A percentile compares a stretch with the other conserved stretches of the same genome.
Evolutionary conservation across 768 basidiomycete genomes (phyloP).

Genomic region (Tricholomella constricta): DNA sequence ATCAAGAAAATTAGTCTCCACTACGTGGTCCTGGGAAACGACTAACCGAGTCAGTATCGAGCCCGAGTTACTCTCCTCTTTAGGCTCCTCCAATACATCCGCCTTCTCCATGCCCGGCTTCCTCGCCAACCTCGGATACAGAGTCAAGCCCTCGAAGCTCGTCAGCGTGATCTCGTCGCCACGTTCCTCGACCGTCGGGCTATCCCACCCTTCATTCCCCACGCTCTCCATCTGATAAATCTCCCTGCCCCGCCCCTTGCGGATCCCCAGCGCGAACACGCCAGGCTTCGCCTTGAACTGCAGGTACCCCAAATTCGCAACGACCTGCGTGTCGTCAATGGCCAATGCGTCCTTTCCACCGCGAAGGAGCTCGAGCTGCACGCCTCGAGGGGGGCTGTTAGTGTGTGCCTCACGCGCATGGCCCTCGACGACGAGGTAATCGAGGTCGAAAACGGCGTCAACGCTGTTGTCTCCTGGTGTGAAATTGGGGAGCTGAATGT

Average conservation of each 20-base stretch:
- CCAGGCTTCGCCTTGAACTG: conserved; percentile 96
- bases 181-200: conserved; percentile 62
- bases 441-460: conserved; percentile 82
- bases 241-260: conserved; percentile 77
- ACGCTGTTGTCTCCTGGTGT: conserved; percentile 62
- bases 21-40: not conserved
- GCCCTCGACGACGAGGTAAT: conserved; percentile 91
- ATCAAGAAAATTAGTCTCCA: conserved; percentile 7
- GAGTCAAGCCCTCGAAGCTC: conserved; percentile 86
- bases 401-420: conserved; percentile 79
- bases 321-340: conserved; percentile 88
- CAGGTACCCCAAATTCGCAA: conserved; percentile 93
- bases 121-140: conserved; percentile 79
- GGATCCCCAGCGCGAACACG: conserved; percentile 79
- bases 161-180: conserved; percentile 81
- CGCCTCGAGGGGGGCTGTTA: conserved; percentile 78
- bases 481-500: conserved; percentile 80
- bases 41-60: conserved; percentile 40
- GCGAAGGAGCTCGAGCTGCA: conserved; percentile 81
- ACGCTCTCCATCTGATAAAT: conserved; percentile 84
- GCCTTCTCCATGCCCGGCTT: conserved; percentile 74
- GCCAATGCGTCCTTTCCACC: conserved; percentile 36
- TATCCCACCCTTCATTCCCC: conserved; percentile 89
- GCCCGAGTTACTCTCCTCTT: conserved; percentile 28
- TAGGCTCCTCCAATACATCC: conserved; percentile 70